phyloP scores from a whole-genome alignment of 2,329 filamentous ascomycete genomes.

The Aspergillus jensenii region DNA sequence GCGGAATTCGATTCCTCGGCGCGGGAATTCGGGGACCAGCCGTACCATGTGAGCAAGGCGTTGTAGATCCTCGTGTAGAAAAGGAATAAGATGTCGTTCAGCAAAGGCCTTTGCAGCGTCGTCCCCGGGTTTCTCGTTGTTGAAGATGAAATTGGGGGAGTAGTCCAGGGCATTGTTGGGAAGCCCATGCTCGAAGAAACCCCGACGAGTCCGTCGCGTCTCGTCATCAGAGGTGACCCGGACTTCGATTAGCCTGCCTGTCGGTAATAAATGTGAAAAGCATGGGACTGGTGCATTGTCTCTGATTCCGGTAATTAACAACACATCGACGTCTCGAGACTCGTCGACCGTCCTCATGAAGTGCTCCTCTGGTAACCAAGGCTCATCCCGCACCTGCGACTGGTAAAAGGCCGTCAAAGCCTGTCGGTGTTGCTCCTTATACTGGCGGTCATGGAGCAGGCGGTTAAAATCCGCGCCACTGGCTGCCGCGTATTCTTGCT shows the following conservation, averaged over 20 bases:
- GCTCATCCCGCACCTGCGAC: conserved; percentile 43
- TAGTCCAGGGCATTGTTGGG: conserved; percentile 24
- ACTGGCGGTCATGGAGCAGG: conserved; percentile 55
- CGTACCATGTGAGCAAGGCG: conserved; percentile 48
- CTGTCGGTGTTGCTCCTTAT: conserved; percentile 62
- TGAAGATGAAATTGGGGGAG: conserved; percentile 50
- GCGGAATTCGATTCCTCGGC: conserved; percentile 53
- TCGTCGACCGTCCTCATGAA: conserved; percentile 39
- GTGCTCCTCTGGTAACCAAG: conserved; percentile 48
- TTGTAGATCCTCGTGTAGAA: conserved; percentile 49
- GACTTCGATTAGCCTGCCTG: conserved; percentile 56
- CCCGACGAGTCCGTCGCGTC: conserved; percentile 28
- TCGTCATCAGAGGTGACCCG: conserved; percentile 44
- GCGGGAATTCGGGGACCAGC: conserved; percentile 52
- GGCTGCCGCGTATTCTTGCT: conserved; percentile 55
- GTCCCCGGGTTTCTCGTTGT: conserved; percentile 50
- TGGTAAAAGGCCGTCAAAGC: conserved; percentile 55
- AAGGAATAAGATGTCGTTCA: conserved; percentile 43
- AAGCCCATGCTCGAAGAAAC: not conserved
- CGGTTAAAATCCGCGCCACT: conserved; percentile 50
- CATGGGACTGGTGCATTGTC: conserved; percentile 57
- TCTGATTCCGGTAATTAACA: conserved; percentile 64
- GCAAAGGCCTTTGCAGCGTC: conserved; percentile 45
- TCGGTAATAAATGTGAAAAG: conserved; percentile 56
- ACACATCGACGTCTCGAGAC: conserved; percentile 50